Evolutionary conservation across 768 basidiomycete genomes (phyloP), one percentile per base, ranked within the genome.

Genomic region (Phaeotremella fagi): DNA sequence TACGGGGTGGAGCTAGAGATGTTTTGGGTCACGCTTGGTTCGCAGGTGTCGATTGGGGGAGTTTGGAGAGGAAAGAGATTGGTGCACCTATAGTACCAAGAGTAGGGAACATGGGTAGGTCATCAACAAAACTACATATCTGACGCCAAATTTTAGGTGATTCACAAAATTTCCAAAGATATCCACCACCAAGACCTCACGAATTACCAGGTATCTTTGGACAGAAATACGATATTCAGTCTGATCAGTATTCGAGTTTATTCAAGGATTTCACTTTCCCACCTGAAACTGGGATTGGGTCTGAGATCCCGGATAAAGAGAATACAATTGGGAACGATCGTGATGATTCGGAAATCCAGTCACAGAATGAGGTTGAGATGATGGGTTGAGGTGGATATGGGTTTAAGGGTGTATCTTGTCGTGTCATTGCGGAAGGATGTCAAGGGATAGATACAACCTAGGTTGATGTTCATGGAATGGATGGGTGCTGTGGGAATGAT

Each of bases 11-110:
- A 3, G 84, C 91, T 3, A 84, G 88, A 60, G 94, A 95, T 75
- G 83, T 98, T 33, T 81, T 92, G 60, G 82, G 84, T 48, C 92
- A 98, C 73, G 82, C 87, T 0, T 98, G 92, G 92, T 97, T 97
- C 54, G 60, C 70, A 4, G 71, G 73, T 9, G 71, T 74, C 18
- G 73, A 74, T 55, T 74, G 73, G 73, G 64, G 61, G 31, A 70
- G 62, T 27, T 45, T 74, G 48, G 73, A 72, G 52, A 59, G 71
- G 50, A 70, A 69, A 35, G 66, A 70, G 50, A 72, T 74, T 64
- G 64, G 66, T 3, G 70, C 73, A 18, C 73, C 73, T 26, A 74
- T 74, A n/a, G 68, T 74, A 4, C 73, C 73, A 0, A 51, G 68
- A 23, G 68, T 72, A 3, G 68, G 63, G 6, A 68, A 54, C 49